Conservation (phyloP, 106 monocot genomes). For the Gastrodia elata region DNA sequence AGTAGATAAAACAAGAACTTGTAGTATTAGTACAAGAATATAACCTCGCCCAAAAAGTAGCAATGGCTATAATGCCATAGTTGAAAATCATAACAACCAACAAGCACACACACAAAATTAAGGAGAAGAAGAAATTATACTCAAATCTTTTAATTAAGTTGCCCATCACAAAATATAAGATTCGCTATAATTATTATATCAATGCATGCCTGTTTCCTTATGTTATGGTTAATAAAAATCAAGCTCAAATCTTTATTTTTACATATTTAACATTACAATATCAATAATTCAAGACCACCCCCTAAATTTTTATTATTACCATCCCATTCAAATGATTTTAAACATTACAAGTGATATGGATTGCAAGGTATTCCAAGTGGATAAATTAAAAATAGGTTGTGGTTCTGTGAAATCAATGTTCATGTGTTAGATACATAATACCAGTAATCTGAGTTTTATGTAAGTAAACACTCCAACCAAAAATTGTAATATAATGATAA, state of each 20-base stretch:
- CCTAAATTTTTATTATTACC: too few species aligned
- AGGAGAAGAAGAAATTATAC: not conserved
- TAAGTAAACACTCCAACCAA: not conserved
- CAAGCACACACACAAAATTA: not conserved
- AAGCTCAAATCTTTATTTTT: too few species aligned
- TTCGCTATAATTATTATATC: not conserved
- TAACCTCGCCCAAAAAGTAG: not conserved
- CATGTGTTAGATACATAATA: too few species aligned
- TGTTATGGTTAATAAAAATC: not conserved
- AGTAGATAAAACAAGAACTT: not conserved
- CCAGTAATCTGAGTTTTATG: too few species aligned
- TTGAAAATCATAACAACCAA: too few species aligned
- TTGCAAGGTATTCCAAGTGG: too few species aligned
- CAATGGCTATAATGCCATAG: not conserved
- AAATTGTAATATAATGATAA: not conserved
- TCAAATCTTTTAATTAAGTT: not conserved
- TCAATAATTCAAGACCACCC: too few species aligned
- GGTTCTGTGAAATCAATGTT: too few species aligned
- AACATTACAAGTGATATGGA: too few species aligned
- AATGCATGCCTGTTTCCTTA: not conserved
- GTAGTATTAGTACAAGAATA: not conserved
- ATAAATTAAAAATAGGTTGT: too few species aligned
- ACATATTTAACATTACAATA: too few species aligned
- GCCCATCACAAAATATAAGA: not conserved
- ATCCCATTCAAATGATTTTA: too few species aligned